Conservation (phyloP, 2,329 filamentous ascomycete genomes). For the Tolypocladium endophyticum region DNA sequence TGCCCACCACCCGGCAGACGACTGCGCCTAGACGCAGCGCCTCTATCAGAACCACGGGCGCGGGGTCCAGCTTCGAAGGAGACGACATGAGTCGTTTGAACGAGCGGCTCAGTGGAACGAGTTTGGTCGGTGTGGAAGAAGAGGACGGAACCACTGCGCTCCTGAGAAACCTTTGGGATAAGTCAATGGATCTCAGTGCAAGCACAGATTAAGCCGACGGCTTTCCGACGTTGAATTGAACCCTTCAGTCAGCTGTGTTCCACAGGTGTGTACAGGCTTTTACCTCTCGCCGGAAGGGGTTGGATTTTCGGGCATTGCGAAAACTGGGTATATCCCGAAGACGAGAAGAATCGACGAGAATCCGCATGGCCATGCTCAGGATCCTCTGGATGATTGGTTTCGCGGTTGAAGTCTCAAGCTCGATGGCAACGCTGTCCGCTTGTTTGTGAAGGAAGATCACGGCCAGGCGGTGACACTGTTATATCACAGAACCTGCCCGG, state of each 20-base stretch:
- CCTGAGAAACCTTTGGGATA: slow-evolving; percentile 52
- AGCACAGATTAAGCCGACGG: slow-evolving; percentile 22
- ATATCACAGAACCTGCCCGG: neutral
- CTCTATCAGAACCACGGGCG: slow-evolving; percentile 26
- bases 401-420: neutral
- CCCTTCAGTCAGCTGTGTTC: neutral
- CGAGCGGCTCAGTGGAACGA: slow-evolving; percentile 37
- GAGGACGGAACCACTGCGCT: slow-evolving; percentile 40
- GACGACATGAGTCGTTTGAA: slow-evolving; percentile 32
- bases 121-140: slow-evolving; percentile 36
- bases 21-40: slow-evolving; percentile 19
- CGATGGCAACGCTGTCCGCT: neutral
- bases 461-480: neutral
- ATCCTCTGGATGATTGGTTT: neutral
- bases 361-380: neutral
- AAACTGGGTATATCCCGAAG: neutral
- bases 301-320: neutral
- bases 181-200: slow-evolving; percentile 44
- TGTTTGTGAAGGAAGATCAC: neutral
- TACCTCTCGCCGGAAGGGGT: neutral
- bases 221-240: neutral
- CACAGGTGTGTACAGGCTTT: neutral
- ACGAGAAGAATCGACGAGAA: neutral
- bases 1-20: slow-evolving; percentile 22
- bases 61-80: slow-evolving; percentile 33